Percentiles rank a stretch among this genome's conserved stretches.
These are phyloP conservation scores for Suhomyces maxii DNA, from an alignment of 1,139 yeast genomes.

Conservation along the genomic window DNA sequence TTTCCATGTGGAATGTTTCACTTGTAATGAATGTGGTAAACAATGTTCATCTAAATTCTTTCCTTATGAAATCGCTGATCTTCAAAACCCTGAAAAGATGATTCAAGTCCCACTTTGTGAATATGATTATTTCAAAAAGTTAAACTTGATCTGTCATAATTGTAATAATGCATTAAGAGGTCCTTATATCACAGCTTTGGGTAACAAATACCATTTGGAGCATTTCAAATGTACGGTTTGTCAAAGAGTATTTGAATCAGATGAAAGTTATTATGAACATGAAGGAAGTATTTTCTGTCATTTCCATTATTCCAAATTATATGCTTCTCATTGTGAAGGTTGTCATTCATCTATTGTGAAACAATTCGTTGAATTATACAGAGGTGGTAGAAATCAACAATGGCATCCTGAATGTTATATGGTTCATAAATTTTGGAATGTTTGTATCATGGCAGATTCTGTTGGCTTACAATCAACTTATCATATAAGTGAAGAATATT, in stretches of 20 bases:
- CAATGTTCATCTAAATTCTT: slow-evolving; percentile 75
- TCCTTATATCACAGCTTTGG: slow-evolving; percentile 90
- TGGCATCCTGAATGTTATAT: slow-evolving; percentile 99
- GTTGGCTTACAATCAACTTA: slow-evolving; percentile 53
- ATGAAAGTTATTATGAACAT: slow-evolving; percentile 91
- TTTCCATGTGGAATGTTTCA: slow-evolving; percentile 85
- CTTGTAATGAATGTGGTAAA: slow-evolving; percentile 77
- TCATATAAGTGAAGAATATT: slow-evolving; percentile 11
- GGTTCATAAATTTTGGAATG: slow-evolving; percentile 97
- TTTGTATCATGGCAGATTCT: slow-evolving; percentile 64
- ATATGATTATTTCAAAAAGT: slow-evolving; percentile 83
- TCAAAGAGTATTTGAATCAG: slow-evolving; percentile 82
- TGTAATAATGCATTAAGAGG: slow-evolving; percentile 89
- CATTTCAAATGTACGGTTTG: slow-evolving; percentile 94
- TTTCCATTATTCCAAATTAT: slow-evolving; percentile 80
- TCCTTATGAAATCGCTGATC: slow-evolving; percentile 48
- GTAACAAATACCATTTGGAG: slow-evolving; percentile 89
- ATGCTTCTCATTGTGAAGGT: slow-evolving; percentile 91
- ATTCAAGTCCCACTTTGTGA: slow-evolving; percentile 82
- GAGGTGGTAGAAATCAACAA: slow-evolving; percentile 93
- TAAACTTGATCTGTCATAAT: slow-evolving; percentile 77
- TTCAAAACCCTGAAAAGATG: slow-evolving; percentile 27
- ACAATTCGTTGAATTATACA: slow-evolving; percentile 87
- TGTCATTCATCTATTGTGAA: slow-evolving; percentile 89
- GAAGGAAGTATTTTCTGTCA: slow-evolving; percentile 84